Conservation (phyloP, 306 rosid species). For the Alnus glutinosa region DNA sequence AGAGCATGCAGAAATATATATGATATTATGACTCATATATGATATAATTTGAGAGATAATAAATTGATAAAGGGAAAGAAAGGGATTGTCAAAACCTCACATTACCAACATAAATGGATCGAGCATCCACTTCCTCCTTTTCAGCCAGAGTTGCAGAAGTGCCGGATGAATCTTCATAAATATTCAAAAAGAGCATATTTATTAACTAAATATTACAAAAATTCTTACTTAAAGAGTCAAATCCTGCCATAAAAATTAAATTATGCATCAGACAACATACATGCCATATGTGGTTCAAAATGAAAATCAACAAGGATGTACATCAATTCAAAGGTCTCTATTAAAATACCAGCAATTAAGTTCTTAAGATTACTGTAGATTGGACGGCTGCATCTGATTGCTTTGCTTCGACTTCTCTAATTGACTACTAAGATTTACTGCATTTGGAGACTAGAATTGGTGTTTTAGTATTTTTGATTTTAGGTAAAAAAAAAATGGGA, state of each 20-base stretch:
- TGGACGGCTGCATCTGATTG: no score
- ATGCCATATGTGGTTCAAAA: not conserved
- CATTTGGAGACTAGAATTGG: not conserved
- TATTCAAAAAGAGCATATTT: conserved; percentile 25
- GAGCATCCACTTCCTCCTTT: conserved; percentile 96
- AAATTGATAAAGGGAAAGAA: no score
- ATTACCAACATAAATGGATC: conserved; percentile 98
- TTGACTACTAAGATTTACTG: not conserved
- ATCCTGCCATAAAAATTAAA: not conserved
- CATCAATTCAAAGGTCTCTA: not conserved
- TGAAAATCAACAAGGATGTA: not conserved
- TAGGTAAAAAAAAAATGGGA: no score
- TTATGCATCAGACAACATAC: not conserved
- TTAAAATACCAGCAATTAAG: not conserved
- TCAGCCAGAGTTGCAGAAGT: conserved; percentile 87
- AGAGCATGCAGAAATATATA: not conserved
- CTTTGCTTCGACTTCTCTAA: not conserved
- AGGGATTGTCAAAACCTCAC: conserved; percentile 67
- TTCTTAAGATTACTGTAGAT: not conserved
- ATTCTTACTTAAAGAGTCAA: conserved; percentile 10
- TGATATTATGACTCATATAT: conserved; percentile 4
- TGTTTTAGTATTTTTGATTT: not conserved
- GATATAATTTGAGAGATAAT: not conserved
- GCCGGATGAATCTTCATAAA: conserved; percentile 67
- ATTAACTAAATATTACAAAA: not conserved